Evolutionary conservation across 768 basidiomycete genomes (phyloP).

Genomic region (Neoboletus subvelutipes): DNA sequence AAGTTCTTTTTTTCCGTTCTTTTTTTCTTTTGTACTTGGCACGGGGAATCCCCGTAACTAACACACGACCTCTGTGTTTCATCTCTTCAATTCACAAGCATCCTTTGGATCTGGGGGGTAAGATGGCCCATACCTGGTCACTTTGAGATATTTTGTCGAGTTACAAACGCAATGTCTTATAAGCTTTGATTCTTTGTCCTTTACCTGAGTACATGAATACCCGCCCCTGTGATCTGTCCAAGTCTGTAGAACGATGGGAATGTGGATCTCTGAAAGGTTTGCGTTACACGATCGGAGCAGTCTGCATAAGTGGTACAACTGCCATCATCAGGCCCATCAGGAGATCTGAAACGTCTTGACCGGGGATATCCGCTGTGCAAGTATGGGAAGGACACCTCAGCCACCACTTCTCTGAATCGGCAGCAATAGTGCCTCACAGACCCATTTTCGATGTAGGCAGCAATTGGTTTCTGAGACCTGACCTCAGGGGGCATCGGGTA

Average conservation of each 20-base stretch:
- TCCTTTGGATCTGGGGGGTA: background rate
- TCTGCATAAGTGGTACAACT: background rate
- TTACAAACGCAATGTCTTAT: background rate
- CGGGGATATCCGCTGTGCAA: background rate
- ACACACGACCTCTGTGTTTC: background rate
- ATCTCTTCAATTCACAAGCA: background rate
- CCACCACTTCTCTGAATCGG: no score
- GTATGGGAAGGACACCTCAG: background rate
- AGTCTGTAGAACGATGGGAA: background rate
- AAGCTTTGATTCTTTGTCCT: background rate
- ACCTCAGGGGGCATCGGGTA: no score
- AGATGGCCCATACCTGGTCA: background rate
- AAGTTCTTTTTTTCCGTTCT: background rate
- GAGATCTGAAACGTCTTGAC: constrained; percentile 9
- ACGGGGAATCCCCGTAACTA: background rate
- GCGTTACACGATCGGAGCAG: no score
- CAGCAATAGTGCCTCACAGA: no score
- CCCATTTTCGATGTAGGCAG: no score
- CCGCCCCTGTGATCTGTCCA: background rate
- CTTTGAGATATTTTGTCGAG: background rate
- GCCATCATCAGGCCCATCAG: constrained; percentile 1
- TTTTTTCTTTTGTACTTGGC: background rate
- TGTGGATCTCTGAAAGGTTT: background rate
- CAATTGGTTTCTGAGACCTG: no score
- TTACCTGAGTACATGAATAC: no score